phyloP scores from a whole-genome alignment of 1,284 basidiomycete species.

The Austroboletus novae-zelandiae region DNA sequence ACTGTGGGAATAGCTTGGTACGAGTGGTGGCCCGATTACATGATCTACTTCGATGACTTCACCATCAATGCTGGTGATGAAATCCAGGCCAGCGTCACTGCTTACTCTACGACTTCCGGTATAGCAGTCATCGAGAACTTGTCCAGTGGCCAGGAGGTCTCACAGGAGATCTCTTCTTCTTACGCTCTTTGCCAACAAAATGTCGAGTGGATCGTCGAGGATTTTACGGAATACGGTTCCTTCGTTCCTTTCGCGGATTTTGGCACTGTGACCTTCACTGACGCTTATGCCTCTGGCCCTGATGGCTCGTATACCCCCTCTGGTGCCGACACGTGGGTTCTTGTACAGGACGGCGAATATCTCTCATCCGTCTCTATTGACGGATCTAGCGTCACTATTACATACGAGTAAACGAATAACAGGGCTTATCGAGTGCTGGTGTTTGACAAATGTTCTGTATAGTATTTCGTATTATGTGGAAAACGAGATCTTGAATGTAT shows the following conservation, averaged over 20 bases:
- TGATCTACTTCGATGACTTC: slow-evolving; percentile 1
- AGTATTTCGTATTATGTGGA: too few relatives aligned
- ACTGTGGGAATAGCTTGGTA: slow-evolving; percentile 17
- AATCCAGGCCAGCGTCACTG: slow-evolving; percentile 15
- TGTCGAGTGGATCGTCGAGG: slow-evolving; percentile 17
- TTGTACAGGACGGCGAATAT: too few relatives aligned
- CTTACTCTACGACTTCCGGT: slow-evolving; percentile 21
- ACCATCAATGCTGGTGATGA: slow-evolving; percentile 11
- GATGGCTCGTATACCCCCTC: too few relatives aligned
- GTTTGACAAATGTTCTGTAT: too few relatives aligned
- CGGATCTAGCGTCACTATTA: too few relatives aligned
- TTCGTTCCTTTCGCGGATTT: neutral
- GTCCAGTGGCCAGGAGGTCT: slow-evolving; percentile 9
- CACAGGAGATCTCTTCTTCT: slow-evolving; percentile 7
- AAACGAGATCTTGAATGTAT: too few relatives aligned
- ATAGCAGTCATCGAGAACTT: slow-evolving; percentile 16
- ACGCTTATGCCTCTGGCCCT: too few relatives aligned
- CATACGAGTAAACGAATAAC: too few relatives aligned
- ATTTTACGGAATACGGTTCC: slow-evolving; percentile 17
- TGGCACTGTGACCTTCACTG: neutral
- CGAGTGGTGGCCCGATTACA: slow-evolving; percentile 15
- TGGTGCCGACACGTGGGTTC: too few relatives aligned
- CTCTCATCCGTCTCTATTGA: too few relatives aligned
- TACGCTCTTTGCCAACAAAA: slow-evolving; percentile 19
- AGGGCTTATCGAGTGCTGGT: too few relatives aligned